Evolutionary conservation across 179 eudicot species (phyloP).

Genomic region (Patellifolia procumbens): DNA sequence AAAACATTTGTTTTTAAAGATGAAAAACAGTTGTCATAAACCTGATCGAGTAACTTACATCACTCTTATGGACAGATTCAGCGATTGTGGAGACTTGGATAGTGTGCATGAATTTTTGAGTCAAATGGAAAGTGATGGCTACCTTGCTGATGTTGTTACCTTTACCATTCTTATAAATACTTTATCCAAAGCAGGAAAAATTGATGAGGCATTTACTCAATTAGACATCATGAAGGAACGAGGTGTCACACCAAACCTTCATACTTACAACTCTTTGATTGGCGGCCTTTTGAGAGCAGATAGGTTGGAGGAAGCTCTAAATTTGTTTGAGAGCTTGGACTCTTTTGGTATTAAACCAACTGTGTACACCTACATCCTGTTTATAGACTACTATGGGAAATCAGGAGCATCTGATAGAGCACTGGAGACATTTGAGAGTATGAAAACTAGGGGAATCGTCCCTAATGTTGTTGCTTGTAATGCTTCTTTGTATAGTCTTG

Average conservation of each 20-base stretch:
- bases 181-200: slow-evolving; percentile 66
- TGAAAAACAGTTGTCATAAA: slow-evolving; percentile 67
- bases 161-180: slow-evolving; percentile 72
- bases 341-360: slow-evolving; percentile 57
- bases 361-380: slow-evolving; percentile 73
- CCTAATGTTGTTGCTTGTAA: slow-evolving; percentile 82
- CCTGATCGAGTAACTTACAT: slow-evolving; percentile 94
- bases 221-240: slow-evolving; percentile 59
- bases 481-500: slow-evolving; percentile 81
- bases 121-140: slow-evolving; percentile 84
- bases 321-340: slow-evolving; percentile 54
- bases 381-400: slow-evolving; percentile 89
- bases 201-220: slow-evolving; percentile 68
- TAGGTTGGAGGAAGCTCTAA: slow-evolving; percentile 68
- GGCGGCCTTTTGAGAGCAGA: slow-evolving; percentile 67
- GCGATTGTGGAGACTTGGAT: slow-evolving; percentile 73
- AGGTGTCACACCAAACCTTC: slow-evolving; percentile 76
- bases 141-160: slow-evolving; percentile 73
- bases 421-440: slow-evolving; percentile 68
- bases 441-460: slow-evolving; percentile 70
- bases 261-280: slow-evolving; percentile 80
- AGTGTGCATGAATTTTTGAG: slow-evolving; percentile 60
- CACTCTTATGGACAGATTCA: slow-evolving; percentile 77
- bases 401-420: slow-evolving; percentile 67
- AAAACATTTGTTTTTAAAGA: slow-evolving; percentile 61